Evolutionary conservation across 257 asterid species (phyloP), one percentile per base, ranked within the genome.

Genomic region (Paraleonurus japonicus): DNA sequence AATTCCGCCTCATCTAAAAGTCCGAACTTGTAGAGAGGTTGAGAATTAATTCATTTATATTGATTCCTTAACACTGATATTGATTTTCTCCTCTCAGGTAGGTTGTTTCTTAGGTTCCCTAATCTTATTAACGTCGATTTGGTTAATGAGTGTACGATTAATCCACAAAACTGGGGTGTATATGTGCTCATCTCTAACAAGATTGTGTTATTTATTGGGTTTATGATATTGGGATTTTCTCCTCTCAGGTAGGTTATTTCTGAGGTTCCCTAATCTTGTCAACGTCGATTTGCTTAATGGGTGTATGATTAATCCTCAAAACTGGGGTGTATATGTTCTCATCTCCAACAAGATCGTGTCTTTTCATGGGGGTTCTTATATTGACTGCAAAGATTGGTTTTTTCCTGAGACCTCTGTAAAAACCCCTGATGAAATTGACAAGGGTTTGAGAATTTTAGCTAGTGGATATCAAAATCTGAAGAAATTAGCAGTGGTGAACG

Each of bases 141-240:
- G n/a, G n/a, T n/a, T n/a, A n/a, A n/a, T n/a, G n/a, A n/a, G n/a
- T n/a, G n/a, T n/a, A n/a, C n/a, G n/a, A n/a, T n/a, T n/a, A n/a
- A n/a, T n/a, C n/a, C n/a, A n/a, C n/a, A n/a, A n/a, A n/a, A n/a
- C n/a, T n/a, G n/a, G n/a, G n/a, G n/a, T n/a, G n/a, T n/a, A n/a
- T n/a, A n/a, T n/a, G n/a, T n/a, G n/a, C n/a, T n/a, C n/a, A n/a
- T n/a, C n/a, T n/a, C n/a, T n/a, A n/a, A n/a, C n/a, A n/a, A n/a
- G n/a, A n/a, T n/a, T n/a, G n/a, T n/a, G n/a, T n/a, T n/a, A n/a
- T n/a, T n/a, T n/a, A n/a, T n/a, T n/a, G n/a, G n/a, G n/a, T n/a
- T n/a, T n/a, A n/a, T n/a, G n/a, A n/a, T n/a, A 85, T 58, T 90
- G 98, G 97, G 87, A 87, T 7, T 90, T 92, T 74, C 87, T 92